Conservation (phyloP, 164 flowering plant species). For the Aristolochia fimbriata region DNA sequence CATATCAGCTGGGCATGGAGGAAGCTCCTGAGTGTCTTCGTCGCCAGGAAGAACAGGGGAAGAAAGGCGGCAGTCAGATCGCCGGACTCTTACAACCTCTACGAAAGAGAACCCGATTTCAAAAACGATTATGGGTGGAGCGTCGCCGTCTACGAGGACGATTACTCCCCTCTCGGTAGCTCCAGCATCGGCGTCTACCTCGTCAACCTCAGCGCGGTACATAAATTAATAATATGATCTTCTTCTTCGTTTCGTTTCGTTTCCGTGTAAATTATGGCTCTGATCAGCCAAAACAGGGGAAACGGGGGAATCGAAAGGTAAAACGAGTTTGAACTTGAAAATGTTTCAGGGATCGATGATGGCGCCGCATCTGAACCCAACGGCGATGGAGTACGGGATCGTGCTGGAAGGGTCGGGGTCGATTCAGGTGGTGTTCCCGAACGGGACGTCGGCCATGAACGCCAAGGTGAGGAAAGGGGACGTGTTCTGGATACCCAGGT, state of each 20-base stretch:
- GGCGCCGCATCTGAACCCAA: slow-evolving; percentile 93
- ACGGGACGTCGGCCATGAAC: slow-evolving; percentile 64
- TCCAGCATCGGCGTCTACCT: slow-evolving; percentile 60
- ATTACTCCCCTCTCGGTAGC: slow-evolving; percentile 44
- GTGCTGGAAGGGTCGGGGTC: slow-evolving; percentile 58
- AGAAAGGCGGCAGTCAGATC: slow-evolving; percentile 4
- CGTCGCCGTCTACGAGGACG: slow-evolving; percentile 45
- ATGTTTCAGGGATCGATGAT: slow-evolving; percentile 76
- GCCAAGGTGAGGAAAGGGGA: slow-evolving; percentile 56
- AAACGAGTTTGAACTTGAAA: not conserved
- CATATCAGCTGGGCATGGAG: slow-evolving; percentile 43
- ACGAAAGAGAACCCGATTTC: slow-evolving; percentile 49
- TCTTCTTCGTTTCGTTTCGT: no score
- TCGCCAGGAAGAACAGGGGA: slow-evolving; percentile 11
- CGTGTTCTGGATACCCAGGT: slow-evolving; percentile 72
- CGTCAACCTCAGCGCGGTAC: slow-evolving; percentile 78
- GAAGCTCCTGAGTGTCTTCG: slow-evolving; percentile 37
- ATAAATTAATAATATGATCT: no score
- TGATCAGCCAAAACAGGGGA: no score
- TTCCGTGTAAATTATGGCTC: no score
- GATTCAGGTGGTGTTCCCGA: slow-evolving; percentile 69
- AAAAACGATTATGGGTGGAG: slow-evolving; percentile 81
- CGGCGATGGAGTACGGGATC: slow-evolving; percentile 76
- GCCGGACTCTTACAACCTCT: slow-evolving; percentile 59
- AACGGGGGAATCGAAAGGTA: no score